These are phyloP conservation scores for Hortiboletus flavorubellus DNA, from an alignment of 768 basidiomycete genomes.

Conservation along the genomic window DNA sequence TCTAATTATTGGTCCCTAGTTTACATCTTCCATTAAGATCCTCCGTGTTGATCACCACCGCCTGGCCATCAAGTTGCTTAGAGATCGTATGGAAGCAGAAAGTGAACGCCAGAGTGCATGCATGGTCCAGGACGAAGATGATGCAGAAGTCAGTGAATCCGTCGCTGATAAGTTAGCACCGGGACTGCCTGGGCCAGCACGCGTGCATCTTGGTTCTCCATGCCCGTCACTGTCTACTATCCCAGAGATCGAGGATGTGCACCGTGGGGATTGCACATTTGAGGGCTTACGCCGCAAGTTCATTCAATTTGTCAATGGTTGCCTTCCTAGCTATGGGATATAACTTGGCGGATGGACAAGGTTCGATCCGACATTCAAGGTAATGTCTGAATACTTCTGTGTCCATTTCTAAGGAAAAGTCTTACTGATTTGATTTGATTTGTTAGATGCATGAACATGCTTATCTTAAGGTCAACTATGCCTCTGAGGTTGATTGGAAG, in stretches of 20 bases:
- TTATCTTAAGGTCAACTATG: neutral
- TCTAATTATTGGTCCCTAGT: neutral
- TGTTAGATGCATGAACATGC: neutral
- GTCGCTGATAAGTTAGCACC: neutral
- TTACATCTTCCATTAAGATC: neutral
- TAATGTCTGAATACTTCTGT: neutral
- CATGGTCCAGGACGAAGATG: neutral
- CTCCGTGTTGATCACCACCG: slow-evolving; percentile 12
- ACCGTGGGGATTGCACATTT: neutral
- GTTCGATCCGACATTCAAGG: neutral
- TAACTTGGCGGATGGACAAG: neutral
- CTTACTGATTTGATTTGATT: neutral
- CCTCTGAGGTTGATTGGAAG: slow-evolving; percentile 20
- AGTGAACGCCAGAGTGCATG: neutral
- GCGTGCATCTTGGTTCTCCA: neutral
- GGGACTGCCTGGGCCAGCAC: neutral
- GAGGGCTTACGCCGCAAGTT: neutral
- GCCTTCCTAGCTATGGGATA: neutral
- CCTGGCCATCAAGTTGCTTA: slow-evolving; percentile 3
- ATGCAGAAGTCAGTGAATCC: neutral
- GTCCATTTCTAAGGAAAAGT: neutral
- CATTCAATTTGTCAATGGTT: neutral
- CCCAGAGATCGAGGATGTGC: neutral
- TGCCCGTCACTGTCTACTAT: neutral
- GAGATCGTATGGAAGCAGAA: neutral